Evolutionary conservation across 1,139 yeast species (phyloP), one percentile per base, ranked within the genome.

Genomic region (Zygosaccharomyces pseudobailii): DNA sequence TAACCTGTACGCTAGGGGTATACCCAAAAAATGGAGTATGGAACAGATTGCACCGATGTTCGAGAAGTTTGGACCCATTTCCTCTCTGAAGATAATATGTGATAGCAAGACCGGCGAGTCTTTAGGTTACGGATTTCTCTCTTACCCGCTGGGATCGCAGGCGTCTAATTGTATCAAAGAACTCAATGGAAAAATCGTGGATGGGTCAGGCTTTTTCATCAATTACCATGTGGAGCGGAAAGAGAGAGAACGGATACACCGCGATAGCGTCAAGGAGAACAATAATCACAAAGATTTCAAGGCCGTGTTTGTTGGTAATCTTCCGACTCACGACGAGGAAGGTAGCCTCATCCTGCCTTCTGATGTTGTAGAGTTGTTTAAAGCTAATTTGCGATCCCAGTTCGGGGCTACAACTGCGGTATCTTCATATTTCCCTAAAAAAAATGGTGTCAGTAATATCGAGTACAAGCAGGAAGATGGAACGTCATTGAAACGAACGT

Each of bases 1-100:
- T 0, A 78, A 79, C 55, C 62, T 83, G 28, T 82, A 80, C 59
- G 75, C 82, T 25, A 74, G 82, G 51, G 78, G 82, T 2, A 57
- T 76, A 9, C 63, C 67, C 3, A 67, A 67, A 57, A 71, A 55
- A 59, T 73, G 74, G 53, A 72, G 68, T 3, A 59, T 69, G 6
- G 69, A 67, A 22, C 72, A 72, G 40, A 50, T 76, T 28, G 58
- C 57, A 33, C 65, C 69, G 6, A 58, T 73, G 3, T 75, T 75
- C 53, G 57, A 59, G 34, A 66, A 68, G 6, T 75, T 64, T 54
- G 81, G 81, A 19, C 67, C 70, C 3, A 65, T 77, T 10, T 55
- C 69, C 5, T 66, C 74, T 5, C 69, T 77, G 46, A 76, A 76
- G 55, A 66, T 76, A 19, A 71, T 75, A 8, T 58, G 63, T 40